A percentile compares a stretch with the other conserved stretches of the same genome.
Conservation (phyloP, 306 rosid genomes). For the Cucumis cinereus region DNA sequence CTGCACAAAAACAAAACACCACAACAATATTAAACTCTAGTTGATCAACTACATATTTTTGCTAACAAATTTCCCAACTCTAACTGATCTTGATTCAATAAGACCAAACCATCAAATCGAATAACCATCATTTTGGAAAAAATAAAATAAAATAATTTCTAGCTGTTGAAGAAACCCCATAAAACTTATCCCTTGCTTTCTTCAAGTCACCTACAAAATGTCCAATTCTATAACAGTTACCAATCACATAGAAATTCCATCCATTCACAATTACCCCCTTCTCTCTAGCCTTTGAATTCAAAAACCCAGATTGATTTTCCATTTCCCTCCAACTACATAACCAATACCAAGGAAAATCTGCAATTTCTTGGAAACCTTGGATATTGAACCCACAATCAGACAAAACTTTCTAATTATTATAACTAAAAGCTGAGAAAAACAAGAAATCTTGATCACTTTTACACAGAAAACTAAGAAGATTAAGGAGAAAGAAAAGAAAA, state of each 20-base stretch:
- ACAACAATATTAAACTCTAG: constrained; percentile 1
- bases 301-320: not conserved
- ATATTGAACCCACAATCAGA: not conserved
- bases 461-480: constrained; percentile 2
- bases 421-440: not conserved
- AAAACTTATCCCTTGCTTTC: not conserved
- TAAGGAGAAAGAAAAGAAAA: not conserved
- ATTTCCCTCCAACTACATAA: not conserved
- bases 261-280: not conserved
- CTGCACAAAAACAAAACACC: constrained; percentile 13
- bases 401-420: not conserved
- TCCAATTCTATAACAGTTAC: not conserved
- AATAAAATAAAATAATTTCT: not conserved
- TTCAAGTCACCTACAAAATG: not conserved
- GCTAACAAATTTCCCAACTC: not conserved
- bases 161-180: not conserved
- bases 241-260: not conserved
- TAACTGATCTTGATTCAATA: not conserved
- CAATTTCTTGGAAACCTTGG: not conserved
- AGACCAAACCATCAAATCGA: not conserved
- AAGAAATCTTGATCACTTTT: not conserved
- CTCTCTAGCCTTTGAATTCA: not conserved
- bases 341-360: constrained; percentile 1
- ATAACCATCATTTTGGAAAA: not conserved
- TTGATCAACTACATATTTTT: not conserved